Percentiles rank a stretch among this genome's conserved stretches.
Evolutionary conservation across 495 filamentous ascomycete genomes (phyloP).

Genomic region (Penicillium odoratum): DNA sequence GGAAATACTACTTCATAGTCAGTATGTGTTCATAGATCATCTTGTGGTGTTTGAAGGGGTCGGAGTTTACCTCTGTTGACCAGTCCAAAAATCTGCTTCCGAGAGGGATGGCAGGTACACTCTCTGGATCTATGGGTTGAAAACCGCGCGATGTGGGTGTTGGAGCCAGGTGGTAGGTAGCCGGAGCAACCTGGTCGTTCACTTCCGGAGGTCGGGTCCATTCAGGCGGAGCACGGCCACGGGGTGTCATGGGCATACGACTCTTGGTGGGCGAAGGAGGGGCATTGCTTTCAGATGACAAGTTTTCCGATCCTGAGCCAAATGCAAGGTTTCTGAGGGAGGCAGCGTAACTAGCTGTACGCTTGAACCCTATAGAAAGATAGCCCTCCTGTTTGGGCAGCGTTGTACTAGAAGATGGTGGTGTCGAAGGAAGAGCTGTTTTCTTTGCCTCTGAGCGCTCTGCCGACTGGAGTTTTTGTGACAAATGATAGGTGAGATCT

Average conservation of each 20-base stretch:
- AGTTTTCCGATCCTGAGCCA: constrained; percentile 41
- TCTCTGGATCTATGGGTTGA: constrained; percentile 54
- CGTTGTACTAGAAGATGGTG: constrained; percentile 39
- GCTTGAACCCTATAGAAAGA: constrained; percentile 59
- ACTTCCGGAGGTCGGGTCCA: constrained; percentile 78
- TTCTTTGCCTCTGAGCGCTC: constrained; percentile 44
- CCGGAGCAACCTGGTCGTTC: constrained; percentile 65
- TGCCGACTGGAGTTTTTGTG: constrained; percentile 45
- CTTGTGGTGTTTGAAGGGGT: constrained; percentile 11
- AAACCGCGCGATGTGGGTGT: constrained; percentile 76
- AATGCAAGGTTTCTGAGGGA: constrained; percentile 71
- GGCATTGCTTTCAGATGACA: constrained; percentile 21
- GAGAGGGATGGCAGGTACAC: constrained; percentile 66
- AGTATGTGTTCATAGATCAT: constrained; percentile 27
- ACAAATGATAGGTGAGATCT: constrained; percentile 53
- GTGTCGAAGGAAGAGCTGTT: constrained; percentile 47
- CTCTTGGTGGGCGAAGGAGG: constrained; percentile 36
- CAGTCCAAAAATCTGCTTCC: constrained; percentile 86
- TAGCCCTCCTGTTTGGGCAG: constrained; percentile 63
- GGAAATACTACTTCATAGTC: constrained; percentile 70
- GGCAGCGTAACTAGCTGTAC: constrained; percentile 71
- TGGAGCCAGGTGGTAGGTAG: constrained; percentile 73
- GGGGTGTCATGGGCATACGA: constrained; percentile 49
- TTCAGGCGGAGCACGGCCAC: constrained; percentile 64
- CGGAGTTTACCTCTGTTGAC: constrained; percentile 73